Base-by-base conservation (phyloP, 768 basidiomycete species). In the Naganishia friedmannii region DNA sequence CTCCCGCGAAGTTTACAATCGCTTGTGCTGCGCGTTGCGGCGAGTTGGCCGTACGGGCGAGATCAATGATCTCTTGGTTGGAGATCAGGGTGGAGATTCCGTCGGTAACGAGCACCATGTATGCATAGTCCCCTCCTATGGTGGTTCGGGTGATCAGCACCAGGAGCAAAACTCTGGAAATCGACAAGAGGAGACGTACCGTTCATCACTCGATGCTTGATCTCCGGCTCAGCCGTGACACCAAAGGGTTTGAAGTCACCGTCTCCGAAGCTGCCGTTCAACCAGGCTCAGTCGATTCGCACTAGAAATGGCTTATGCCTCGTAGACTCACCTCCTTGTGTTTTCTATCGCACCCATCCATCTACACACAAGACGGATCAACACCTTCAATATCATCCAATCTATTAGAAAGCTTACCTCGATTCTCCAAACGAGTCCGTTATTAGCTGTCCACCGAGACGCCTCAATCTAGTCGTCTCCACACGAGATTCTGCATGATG, bases 261-360 rank as follows among this genome's bases (percentile, higher is more conserved):
- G 78, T 97, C 93, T 32, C 93, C 93, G 58, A 96, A 84, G 71
- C 93, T 93, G 74, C 12, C 48, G 37, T 45, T 7, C 15, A 4
- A 12, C 1, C n/a, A 12, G 6, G 48, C 4, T 51, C n/a, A 51
- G 48, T 51, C 23, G 45, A 37, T 42, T 23, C 3, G 48, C 23
- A 21, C 15, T 3, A 51, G 15, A 51, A 4, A 3, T 13, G 29
- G 28, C 19, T 15, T 5, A 19, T 19, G 6, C 6, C 74, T 4
- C 1, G 31, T 51, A 4, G 65, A 73, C 86, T 76, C 75, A 91
- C 89, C 91, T 89, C 82, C 95, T 83, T 1, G 95, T 97, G 74
- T 97, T 97, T 34, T 88, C 90, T 39, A 98, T 83, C 3, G 88
- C 91, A 17, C 94, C 95, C 90, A 96, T 95, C 92, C 92, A 95